These are phyloP conservation scores for Metschnikowia amazonensis DNA, from an alignment of 805 yeast species.

Conservation along the genomic window DNA sequence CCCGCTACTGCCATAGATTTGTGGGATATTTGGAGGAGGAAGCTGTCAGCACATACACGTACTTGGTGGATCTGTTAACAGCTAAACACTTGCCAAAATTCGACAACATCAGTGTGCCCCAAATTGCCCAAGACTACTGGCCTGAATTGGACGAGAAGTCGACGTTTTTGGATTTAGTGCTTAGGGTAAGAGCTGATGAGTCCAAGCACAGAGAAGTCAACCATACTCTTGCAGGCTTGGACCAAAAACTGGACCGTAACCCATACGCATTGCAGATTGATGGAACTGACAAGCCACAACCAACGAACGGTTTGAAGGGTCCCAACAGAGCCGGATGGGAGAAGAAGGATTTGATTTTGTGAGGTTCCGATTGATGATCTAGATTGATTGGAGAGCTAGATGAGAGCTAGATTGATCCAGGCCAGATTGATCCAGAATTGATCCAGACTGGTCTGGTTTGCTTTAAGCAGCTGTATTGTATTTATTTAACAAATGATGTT, in stretches of 20 bases:
- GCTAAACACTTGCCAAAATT: conserved; percentile 52
- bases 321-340: conserved; percentile 41
- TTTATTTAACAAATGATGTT: background rate
- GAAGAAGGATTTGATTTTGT: conserved; percentile 32
- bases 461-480: background rate
- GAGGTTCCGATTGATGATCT: too few species aligned
- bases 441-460: too few species aligned
- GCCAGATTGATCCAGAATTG: too few species aligned
- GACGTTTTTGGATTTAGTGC: conserved; percentile 55
- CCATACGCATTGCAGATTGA: conserved; percentile 55
- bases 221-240: conserved; percentile 68
- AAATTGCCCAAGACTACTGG: conserved; percentile 65
- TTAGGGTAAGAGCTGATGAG: conserved; percentile 69
- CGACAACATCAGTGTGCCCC: conserved; percentile 45
- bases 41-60: conserved; percentile 66
- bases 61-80: conserved; percentile 51
- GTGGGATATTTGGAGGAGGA: conserved; percentile 79
- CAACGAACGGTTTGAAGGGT: conserved; percentile 32
- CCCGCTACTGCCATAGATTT: conserved; percentile 66
- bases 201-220: conserved; percentile 78
- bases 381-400: too few species aligned
- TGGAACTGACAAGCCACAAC: conserved; percentile 34
- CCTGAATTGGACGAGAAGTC: conserved; percentile 47
- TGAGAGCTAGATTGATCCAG: too few species aligned
- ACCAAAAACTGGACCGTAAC: conserved; percentile 53